A percentile compares a stretch with the other conserved stretches of the same genome.
These are phyloP conservation scores for Musa itinerans DNA, from an alignment of 176 grass and related monocot genomes.

Conservation along the genomic window DNA sequence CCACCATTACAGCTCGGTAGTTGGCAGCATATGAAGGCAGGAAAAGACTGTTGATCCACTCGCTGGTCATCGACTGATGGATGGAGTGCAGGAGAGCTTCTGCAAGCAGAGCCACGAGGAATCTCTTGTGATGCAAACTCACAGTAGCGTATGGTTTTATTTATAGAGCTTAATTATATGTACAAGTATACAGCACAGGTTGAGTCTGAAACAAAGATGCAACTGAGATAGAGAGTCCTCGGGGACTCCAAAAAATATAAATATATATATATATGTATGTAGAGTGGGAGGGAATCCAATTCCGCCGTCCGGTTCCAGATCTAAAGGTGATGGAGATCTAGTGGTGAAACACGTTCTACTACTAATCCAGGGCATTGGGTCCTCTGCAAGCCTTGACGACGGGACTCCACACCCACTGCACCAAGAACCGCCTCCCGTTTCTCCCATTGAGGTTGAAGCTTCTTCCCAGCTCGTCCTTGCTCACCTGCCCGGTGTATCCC, in stretches of 20 bases:
- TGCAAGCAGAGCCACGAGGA: too few species aligned
- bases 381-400: neutral
- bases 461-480: constrained; percentile 1
- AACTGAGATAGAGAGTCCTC: too few species aligned
- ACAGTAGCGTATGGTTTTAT: too few species aligned
- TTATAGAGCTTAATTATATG: too few species aligned
- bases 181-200: too few species aligned
- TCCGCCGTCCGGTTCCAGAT: neutral
- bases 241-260: neutral
- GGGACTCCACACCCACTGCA: constrained; percentile 18
- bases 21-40: too few species aligned
- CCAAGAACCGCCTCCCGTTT: constrained; percentile 3
- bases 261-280: neutral
- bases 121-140: too few species aligned
- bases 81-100: too few species aligned
- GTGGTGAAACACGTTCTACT: neutral
- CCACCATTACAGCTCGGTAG: too few species aligned
- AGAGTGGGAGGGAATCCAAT: neutral
- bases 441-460: constrained; percentile 14
- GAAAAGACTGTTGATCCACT: too few species aligned
- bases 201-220: neutral
- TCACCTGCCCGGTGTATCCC: constrained; percentile 13
- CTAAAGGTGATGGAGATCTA: neutral
- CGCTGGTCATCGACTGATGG: too few species aligned
- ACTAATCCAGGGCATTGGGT: constrained; percentile 5